Conservation (phyloP, 78 protist genomes). For the Planoprotostelium fungivorum region DNA sequence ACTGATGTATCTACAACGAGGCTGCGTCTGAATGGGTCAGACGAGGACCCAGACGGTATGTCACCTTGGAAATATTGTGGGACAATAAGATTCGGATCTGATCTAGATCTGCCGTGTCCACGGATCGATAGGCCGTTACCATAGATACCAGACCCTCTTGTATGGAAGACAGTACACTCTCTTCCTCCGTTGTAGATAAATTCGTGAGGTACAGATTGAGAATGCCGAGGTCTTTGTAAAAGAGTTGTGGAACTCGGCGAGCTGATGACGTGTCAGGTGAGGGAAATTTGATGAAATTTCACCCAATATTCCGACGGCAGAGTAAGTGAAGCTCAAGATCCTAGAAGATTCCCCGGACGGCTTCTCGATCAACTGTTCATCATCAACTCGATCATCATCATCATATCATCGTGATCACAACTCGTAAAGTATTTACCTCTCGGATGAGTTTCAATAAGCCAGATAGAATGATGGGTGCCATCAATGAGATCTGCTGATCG, state of each 20-base stretch:
- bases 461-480: conserved; percentile 13
- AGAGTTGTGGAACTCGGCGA: background rate
- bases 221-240: background rate
- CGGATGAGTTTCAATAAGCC: conserved; percentile 26
- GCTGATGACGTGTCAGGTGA: background rate
- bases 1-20: background rate
- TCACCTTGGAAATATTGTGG: background rate
- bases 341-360: background rate
- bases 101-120: background rate
- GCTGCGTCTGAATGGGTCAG: too few species aligned
- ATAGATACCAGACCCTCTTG: background rate
- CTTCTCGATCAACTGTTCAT: background rate
- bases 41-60: background rate
- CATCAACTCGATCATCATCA: background rate
- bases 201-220: background rate
- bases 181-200: background rate
- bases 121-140: background rate
- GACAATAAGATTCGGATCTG: background rate
- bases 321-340: background rate
- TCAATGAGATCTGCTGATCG: background rate
- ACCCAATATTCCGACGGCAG: background rate
- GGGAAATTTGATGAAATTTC: background rate
- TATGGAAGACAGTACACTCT: background rate
- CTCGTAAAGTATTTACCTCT: background rate
- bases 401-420: too few species aligned